phyloP scores from a whole-genome alignment of 108 stramenopile genomes.

The Mayamaea pseudoterrestris region DNA sequence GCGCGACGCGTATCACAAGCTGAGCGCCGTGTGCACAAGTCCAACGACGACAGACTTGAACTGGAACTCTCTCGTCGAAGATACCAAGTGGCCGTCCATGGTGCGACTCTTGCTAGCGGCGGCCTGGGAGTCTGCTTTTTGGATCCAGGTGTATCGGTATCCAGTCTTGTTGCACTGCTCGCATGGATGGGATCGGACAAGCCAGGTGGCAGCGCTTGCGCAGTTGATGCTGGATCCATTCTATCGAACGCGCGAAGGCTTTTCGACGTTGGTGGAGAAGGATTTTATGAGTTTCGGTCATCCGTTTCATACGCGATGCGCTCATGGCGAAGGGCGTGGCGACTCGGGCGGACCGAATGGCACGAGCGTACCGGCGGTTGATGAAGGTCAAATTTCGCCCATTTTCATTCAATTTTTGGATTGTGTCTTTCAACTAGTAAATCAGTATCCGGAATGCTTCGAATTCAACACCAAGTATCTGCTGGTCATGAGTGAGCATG shows the following conservation, averaged over 20 bases:
- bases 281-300: slow-evolving; percentile 98
- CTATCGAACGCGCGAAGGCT: slow-evolving; percentile 91
- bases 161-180: slow-evolving; percentile 95
- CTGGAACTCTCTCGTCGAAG: slow-evolving; percentile 72
- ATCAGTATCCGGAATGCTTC: slow-evolving; percentile 77
- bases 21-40: slow-evolving; percentile 44
- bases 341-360: slow-evolving; percentile 15
- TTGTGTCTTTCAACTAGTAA: slow-evolving; percentile 87
- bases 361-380: slow-evolving; percentile 5
- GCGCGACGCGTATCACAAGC: slow-evolving; percentile 68
- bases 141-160: slow-evolving; percentile 72
- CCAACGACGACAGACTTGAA: slow-evolving; percentile 34
- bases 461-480: slow-evolving; percentile 80
- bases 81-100: slow-evolving; percentile 87
- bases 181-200: slow-evolving; percentile 98
- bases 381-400: slow-evolving; percentile 87
- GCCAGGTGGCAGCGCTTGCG: slow-evolving; percentile 83
- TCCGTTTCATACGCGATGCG: slow-evolving; percentile 87
- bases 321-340: slow-evolving; percentile 84
- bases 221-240: slow-evolving; percentile 94
- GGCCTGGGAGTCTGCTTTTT: slow-evolving; percentile 76
- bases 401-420: slow-evolving; percentile 98
- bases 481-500: slow-evolving; percentile 63
- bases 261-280: slow-evolving; percentile 89
- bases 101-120: slow-evolving; percentile 79